Evolutionary conservation across 345 rosid species (phyloP).

Genomic region (Populus davidiana): DNA sequence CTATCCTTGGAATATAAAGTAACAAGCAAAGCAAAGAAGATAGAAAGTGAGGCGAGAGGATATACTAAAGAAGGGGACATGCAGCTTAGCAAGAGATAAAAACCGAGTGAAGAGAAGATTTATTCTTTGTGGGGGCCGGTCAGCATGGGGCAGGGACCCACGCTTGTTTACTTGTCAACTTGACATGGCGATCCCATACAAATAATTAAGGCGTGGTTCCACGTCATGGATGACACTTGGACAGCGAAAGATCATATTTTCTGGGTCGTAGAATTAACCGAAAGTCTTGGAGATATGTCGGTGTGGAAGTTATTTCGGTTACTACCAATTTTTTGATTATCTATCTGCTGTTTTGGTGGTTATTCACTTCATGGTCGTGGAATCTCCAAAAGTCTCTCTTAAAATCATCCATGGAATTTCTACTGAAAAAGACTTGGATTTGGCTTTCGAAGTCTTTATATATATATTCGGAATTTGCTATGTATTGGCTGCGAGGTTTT

Average conservation of each 20-base stretch:
- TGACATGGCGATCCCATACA: slow-evolving; percentile 1
- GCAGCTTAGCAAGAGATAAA: not conserved
- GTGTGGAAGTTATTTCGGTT: slow-evolving; percentile 42
- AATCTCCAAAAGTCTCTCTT: not conserved
- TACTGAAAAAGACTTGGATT: not conserved
- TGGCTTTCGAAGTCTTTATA: no score
- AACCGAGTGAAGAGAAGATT: not conserved
- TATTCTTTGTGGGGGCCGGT: not conserved
- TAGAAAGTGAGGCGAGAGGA: not conserved
- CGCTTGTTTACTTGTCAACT: not conserved
- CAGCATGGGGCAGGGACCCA: not conserved
- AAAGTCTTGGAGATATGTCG: slow-evolving; percentile 17
- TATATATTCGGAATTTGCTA: no score
- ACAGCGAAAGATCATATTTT: not conserved
- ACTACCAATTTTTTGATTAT: slow-evolving; percentile 3
- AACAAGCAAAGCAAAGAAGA: not conserved
- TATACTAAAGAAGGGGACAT: not conserved
- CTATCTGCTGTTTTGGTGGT: not conserved
- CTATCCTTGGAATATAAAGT: not conserved
- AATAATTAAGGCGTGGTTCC: not conserved
- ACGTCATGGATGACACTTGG: slow-evolving; percentile 1
- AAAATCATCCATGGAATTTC: not conserved
- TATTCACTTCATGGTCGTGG: slow-evolving; percentile 4
- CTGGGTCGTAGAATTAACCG: slow-evolving; percentile 2
- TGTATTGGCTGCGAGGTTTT: not conserved